Conservation (phyloP, 2,329 filamentous ascomycete species). For the Cadophora gregata region DNA sequence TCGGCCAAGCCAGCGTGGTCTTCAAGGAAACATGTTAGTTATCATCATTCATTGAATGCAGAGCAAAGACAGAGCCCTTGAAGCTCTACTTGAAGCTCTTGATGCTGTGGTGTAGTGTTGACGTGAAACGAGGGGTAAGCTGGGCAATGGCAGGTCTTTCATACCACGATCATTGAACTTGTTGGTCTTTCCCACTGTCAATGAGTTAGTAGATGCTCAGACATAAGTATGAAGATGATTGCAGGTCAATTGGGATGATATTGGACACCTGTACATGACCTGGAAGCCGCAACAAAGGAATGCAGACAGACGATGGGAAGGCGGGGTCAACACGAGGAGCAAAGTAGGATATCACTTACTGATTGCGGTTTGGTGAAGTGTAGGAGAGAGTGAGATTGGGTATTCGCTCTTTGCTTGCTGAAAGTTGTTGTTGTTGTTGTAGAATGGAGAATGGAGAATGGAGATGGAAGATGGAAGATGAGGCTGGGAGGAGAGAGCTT, state of each 20-base stretch:
- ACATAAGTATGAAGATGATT: neutral
- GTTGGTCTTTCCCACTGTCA: slow-evolving; percentile 92
- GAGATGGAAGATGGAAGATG: neutral
- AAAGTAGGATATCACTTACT: slow-evolving; percentile 36
- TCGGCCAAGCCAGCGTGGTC: slow-evolving; percentile 83
- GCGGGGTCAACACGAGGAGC: slow-evolving; percentile 31
- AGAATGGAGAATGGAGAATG: slow-evolving; percentile 27
- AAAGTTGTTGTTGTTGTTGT: slow-evolving; percentile 23
- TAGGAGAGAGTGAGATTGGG: slow-evolving; percentile 24
- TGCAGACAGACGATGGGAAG: slow-evolving; percentile 20
- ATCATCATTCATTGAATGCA: neutral
- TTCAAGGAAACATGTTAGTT: slow-evolving; percentile 6
- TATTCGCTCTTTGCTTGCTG: slow-evolving; percentile 15
- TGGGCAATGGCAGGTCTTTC: slow-evolving; percentile 5
- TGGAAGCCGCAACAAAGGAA: slow-evolving; percentile 22
- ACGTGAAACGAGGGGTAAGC: slow-evolving; percentile 3
- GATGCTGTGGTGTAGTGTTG: neutral
- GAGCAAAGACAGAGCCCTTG: neutral
- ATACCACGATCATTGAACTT: slow-evolving; percentile 83
- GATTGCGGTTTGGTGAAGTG: slow-evolving; percentile 31
- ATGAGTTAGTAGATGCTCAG: slow-evolving; percentile 31
- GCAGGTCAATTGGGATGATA: slow-evolving; percentile 24
- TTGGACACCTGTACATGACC: slow-evolving; percentile 19
- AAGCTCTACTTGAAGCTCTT: slow-evolving; percentile 1
- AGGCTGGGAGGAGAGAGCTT: slow-evolving; percentile 20